Base-by-base conservation (phyloP, 2,329 filamentous ascomycete genomes). In the Trichoderma lentiforme region DNA sequence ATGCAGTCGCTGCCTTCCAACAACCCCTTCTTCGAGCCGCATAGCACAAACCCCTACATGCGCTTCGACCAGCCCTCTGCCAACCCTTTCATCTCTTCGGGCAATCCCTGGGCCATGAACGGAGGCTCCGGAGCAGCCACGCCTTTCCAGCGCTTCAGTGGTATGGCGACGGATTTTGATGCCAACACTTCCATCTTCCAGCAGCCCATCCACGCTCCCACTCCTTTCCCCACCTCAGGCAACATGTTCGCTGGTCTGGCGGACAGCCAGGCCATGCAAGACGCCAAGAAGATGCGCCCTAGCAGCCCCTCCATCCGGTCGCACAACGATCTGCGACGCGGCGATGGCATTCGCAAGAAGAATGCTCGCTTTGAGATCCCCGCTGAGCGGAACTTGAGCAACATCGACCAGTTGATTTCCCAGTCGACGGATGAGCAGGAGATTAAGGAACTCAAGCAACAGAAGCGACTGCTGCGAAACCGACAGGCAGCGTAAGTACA, bases 291-390 rank as follows among this genome's bases (percentile, higher is more conserved):
- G 76, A 90, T 92, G 86, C 86, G 84, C 39, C 88, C 90, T 56
- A 88, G 88, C 79, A 95, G 89, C 81, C 89, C 93, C 32, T 86
- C 88, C 70, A 88, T 92, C 81, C 89, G 90, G 79, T 92, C 88
- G 76, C 92, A 93, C 84, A 94, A 94, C 73, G 91, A 95, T 71
- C 85, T 93, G 81, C 87, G 90, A 74, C 89, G 93, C 76, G 90
- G 93, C 71, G 94, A 97, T 77, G 94, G 96, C 73, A 97, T 98
- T 82, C 90, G 96, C 78, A 99, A 99, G 90, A 98, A 98, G 92
- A 99, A 98, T 79, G 94, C 95, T 75, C 92, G 95, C 76, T 98
- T 98, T 82, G 95, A 98, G 79, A 99, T 99, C 76, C 96, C 96
- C 11, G 91, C 93, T 58, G 96, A 98, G 84, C 90, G 95, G 74